A percentile compares a stretch with the other conserved stretches of the same genome.
These are phyloP conservation scores for Teunomyces gatunensis DNA, from an alignment of 805 yeast genomes.

Conservation along the genomic window DNA sequence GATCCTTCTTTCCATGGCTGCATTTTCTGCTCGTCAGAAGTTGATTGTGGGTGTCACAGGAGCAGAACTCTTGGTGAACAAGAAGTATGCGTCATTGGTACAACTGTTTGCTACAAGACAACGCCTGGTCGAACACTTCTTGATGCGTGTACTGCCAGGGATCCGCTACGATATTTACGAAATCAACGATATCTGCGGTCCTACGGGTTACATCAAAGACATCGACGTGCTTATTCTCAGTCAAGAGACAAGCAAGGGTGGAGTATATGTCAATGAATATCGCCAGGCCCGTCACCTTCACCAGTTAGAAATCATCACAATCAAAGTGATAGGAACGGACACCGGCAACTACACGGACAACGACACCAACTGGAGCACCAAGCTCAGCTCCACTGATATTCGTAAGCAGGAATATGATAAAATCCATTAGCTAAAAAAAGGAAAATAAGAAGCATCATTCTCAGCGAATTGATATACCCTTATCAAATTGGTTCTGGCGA, in stretches of 20 bases:
- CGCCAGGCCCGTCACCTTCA: slow-evolving; percentile 58
- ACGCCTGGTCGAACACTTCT: slow-evolving; percentile 45
- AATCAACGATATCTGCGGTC: slow-evolving; percentile 89
- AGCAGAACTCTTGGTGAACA: slow-evolving; percentile 64
- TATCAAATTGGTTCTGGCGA: slow-evolving; percentile 34
- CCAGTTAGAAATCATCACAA: slow-evolving; percentile 36
- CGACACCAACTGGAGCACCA: slow-evolving; percentile 55
- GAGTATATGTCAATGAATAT: slow-evolving; percentile 61
- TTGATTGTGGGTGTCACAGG: slow-evolving; percentile 87
- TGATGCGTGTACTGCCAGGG: slow-evolving; percentile 21
- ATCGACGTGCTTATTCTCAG: slow-evolving; percentile 83
- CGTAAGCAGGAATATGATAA: slow-evolving; percentile 35
- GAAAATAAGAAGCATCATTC: neutral
- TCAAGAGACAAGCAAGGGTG: slow-evolving; percentile 77
- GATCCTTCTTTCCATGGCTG: slow-evolving; percentile 70
- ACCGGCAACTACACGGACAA: slow-evolving; percentile 11
- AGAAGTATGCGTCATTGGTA: slow-evolving; percentile 65
- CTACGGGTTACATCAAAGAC: slow-evolving; percentile 72
- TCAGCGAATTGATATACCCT: slow-evolving; percentile 37
- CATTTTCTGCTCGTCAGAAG: slow-evolving; percentile 51
- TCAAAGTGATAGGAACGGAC: slow-evolving; percentile 58
- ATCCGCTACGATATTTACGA: slow-evolving; percentile 52
- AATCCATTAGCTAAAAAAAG: neutral
- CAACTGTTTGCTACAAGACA: slow-evolving; percentile 58
- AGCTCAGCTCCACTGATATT: slow-evolving; percentile 81